Percentiles rank a stretch among this genome's conserved stretches.
phyloP scores from a whole-genome alignment of 23 red algal genomes.

The Gracilaria caudata region DNA sequence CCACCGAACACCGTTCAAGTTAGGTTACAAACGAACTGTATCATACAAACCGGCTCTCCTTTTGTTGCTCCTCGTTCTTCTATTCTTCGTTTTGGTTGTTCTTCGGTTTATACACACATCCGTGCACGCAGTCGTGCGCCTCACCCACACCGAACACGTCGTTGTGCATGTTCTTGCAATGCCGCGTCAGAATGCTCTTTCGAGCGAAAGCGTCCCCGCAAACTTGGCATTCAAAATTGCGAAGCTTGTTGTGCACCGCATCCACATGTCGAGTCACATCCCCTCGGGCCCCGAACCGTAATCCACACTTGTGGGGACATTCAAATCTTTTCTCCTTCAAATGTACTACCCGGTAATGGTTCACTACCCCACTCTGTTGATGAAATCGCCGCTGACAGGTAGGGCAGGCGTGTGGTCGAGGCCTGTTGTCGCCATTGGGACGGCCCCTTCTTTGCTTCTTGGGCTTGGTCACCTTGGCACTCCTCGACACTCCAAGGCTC shows the following conservation, averaged over 20 bases:
- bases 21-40: too few relatives aligned
- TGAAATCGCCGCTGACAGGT: conserved; percentile 12
- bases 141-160: not conserved
- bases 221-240: conserved; percentile 24
- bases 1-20: too few relatives aligned
- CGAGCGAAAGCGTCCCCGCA: conserved; percentile 12
- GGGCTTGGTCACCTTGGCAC: not conserved
- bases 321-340: conserved; percentile 25
- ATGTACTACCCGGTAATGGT: conserved; percentile 24
- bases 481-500: not conserved
- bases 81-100: too few relatives aligned
- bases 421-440: not conserved
- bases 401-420: conserved; percentile 1
- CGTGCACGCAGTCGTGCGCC: not conserved
- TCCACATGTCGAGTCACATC: conserved; percentile 40
- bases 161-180: conserved; percentile 27
- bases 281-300: conserved; percentile 29
- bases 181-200: conserved; percentile 34
- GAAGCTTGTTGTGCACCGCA: conserved; percentile 12
- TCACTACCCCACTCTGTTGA: conserved; percentile 30
- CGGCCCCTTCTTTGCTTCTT: not conserved
- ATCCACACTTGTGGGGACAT: conserved; percentile 8
- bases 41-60: too few relatives aligned
- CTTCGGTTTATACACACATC: not conserved
- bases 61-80: too few relatives aligned